These are phyloP conservation scores for Glycine tomentella DNA, from an alignment of 306 rosid species.

Conservation along the genomic window DNA sequence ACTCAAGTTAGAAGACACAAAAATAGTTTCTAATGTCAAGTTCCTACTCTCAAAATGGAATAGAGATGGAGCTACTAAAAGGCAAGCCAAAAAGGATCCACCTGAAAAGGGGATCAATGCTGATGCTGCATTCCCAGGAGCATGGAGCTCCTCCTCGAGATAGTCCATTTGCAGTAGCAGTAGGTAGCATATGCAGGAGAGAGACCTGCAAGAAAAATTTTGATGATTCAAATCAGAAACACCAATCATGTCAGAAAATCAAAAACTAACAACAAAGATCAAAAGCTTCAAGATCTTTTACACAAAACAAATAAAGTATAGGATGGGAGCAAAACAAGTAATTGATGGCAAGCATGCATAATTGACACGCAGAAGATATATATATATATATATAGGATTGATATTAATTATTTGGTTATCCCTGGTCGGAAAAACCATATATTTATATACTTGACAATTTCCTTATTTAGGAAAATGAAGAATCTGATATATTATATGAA, in stretches of 20 bases:
- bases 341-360: background rate
- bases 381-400: background rate
- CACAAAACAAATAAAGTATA: background rate
- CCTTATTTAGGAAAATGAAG: too few relatives aligned
- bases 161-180: background rate
- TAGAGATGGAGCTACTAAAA: conserved; percentile 1
- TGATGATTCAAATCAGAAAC: conserved; percentile 22
- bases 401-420: too few relatives aligned
- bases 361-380: conserved; percentile 1
- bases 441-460: too few relatives aligned
- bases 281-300: conserved; percentile 2
- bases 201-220: conserved; percentile 31
- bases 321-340: background rate
- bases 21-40: conserved; percentile 24
- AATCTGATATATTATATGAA: too few relatives aligned
- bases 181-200: conserved; percentile 36
- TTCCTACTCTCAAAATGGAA: conserved; percentile 37
- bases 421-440: too few relatives aligned
- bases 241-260: background rate
- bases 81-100: conserved; percentile 33
- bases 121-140: conserved; percentile 38
- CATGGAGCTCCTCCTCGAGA: conserved; percentile 39
- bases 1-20: background rate
- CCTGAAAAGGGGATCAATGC: conserved; percentile 40
- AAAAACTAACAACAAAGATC: conserved; percentile 9